Conservation (phyloP, 1,284 basidiomycete genomes). For the Sutorius eximius region DNA sequence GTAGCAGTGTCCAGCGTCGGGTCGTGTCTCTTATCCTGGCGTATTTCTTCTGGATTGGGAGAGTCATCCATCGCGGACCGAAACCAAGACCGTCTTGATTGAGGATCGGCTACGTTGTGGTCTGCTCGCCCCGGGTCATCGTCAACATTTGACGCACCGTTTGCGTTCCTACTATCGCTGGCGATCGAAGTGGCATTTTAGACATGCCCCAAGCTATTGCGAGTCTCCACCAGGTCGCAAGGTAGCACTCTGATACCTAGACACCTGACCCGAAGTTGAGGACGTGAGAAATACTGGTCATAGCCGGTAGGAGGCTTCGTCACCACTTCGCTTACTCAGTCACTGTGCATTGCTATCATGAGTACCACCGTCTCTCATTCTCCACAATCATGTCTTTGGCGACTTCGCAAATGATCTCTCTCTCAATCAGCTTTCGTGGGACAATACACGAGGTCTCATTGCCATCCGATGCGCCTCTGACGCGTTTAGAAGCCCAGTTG, state of each 20-base stretch:
- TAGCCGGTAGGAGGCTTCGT: not conserved
- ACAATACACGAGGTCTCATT: slow-evolving; percentile 45
- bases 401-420: slow-evolving; percentile 19
- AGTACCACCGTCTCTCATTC: not conserved
- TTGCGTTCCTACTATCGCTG: no score
- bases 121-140: no score
- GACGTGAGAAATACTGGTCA: not conserved
- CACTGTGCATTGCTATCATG: not conserved
- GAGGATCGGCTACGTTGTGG: no score
- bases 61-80: not conserved
- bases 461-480: slow-evolving; percentile 46
- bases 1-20: not conserved
- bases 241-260: no score
- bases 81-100: no score
- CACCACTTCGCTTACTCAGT: slow-evolving; percentile 19
- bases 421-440: slow-evolving; percentile 52
- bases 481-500: slow-evolving; percentile 47
- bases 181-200: no score
- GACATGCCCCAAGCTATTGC: no score
- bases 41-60: not conserved
- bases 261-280: no score
- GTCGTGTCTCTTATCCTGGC: no score
- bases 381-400: slow-evolving; percentile 13
- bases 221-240: no score
- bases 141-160: no score